Conservation (phyloP, 129 eudicot species). For the Escallonia herrerae region DNA sequence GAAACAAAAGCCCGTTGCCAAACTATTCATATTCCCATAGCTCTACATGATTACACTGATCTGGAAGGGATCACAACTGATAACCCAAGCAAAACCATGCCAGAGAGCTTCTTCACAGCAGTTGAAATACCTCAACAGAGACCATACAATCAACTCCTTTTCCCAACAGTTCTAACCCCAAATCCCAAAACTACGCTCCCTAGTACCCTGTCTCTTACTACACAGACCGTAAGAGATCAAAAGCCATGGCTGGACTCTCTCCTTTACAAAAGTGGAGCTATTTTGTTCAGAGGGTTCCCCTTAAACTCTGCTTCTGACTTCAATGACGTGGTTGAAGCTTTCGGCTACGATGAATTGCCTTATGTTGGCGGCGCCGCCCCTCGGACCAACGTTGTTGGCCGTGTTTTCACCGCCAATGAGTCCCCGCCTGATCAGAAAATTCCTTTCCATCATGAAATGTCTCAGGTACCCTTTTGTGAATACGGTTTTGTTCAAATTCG, state of each 20-base stretch:
- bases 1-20: too few species aligned
- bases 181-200: not conserved
- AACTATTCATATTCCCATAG: not conserved
- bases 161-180: slow-evolving; percentile 63
- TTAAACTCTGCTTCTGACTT: slow-evolving; percentile 60
- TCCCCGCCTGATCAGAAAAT: slow-evolving; percentile 96
- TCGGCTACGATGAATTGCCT: slow-evolving; percentile 79
- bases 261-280: slow-evolving; percentile 53
- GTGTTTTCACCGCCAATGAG: slow-evolving; percentile 92
- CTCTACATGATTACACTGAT: not conserved
- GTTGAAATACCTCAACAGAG: slow-evolving; percentile 48
- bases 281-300: slow-evolving; percentile 64
- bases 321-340: slow-evolving; percentile 87
- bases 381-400: slow-evolving; percentile 72
- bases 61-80: not conserved
- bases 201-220: not conserved
- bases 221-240: slow-evolving; percentile 34
- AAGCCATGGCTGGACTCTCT: slow-evolving; percentile 53
- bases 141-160: slow-evolving; percentile 19
- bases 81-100: slow-evolving; percentile 18
- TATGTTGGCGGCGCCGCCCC: slow-evolving; percentile 98
- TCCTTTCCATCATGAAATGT: slow-evolving; percentile 96
- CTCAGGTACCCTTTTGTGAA: slow-evolving; percentile 49
- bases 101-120: slow-evolving; percentile 30
- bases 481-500: too few species aligned